Evolutionary conservation across 805 yeast species (phyloP).

Genomic region (Saturnispora quitensis): DNA sequence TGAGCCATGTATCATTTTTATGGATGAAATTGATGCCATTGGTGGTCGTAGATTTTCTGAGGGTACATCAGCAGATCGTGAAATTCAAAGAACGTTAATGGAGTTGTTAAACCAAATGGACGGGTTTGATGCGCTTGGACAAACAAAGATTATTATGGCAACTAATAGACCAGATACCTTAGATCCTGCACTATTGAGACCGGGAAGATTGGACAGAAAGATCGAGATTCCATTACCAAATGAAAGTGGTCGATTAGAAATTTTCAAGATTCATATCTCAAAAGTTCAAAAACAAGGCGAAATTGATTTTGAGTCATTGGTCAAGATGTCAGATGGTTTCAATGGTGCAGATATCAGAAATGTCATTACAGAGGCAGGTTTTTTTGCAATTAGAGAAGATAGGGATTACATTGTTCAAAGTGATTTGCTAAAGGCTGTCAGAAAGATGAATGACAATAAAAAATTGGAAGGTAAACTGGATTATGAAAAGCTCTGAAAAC

Average conservation of each 20-base stretch:
- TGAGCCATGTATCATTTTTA: slow-evolving; percentile 85
- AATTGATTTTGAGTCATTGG: slow-evolving; percentile 73
- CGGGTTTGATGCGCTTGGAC: slow-evolving; percentile 95
- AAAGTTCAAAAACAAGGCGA: slow-evolving; percentile 85
- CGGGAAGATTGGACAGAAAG: slow-evolving; percentile 97
- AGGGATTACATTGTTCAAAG: slow-evolving; percentile 89
- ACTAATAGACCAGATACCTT: slow-evolving; percentile 91
- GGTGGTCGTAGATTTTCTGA: slow-evolving; percentile 98
- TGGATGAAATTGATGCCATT: slow-evolving; percentile 97
- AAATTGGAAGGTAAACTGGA: slow-evolving; percentile 94
- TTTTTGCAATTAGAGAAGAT: slow-evolving; percentile 95
- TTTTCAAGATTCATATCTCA: slow-evolving; percentile 83
- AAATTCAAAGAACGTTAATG: slow-evolving; percentile 99
- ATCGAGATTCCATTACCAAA: slow-evolving; percentile 94
- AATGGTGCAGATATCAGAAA: slow-evolving; percentile 99
- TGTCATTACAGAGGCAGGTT: slow-evolving; percentile 87
- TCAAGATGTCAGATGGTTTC: slow-evolving; percentile 80
- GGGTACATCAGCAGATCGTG: slow-evolving; percentile 98
- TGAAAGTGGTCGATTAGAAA: slow-evolving; percentile 84
- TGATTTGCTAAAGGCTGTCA: slow-evolving; percentile 94
- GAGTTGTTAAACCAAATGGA: slow-evolving; percentile 96
- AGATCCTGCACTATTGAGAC: slow-evolving; percentile 87
- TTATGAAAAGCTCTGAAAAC: slow-evolving; percentile 74
- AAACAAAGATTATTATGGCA: slow-evolving; percentile 95
- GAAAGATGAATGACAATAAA: slow-evolving; percentile 95